Evolutionary conservation across 1,284 basidiomycete genomes (phyloP).

Genomic region (Cryptococcus hybrid): DNA sequence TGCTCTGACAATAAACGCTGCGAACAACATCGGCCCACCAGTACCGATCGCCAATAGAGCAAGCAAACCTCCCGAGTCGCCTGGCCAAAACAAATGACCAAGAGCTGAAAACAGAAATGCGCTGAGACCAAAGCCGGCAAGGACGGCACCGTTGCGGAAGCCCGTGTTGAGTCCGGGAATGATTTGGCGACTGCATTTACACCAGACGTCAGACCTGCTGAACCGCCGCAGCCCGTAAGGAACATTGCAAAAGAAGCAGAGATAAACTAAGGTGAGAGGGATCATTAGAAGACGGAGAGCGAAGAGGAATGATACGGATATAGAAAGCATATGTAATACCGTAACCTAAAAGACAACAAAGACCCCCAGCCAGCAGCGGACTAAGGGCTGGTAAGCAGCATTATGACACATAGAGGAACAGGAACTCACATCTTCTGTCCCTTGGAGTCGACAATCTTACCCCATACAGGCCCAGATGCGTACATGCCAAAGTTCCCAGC

Average conservation of each 20-base stretch:
- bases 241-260: conserved; percentile 41
- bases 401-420: not conserved
- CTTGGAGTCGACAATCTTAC: conserved; percentile 62
- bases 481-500: conserved; percentile 49
- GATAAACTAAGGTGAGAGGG: conserved; percentile 22
- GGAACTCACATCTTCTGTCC: conserved; percentile 59
- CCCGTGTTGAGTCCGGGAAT: conserved; percentile 54
- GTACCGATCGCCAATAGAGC: conserved; percentile 69
- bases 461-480: conserved; percentile 54
- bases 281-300: conserved; percentile 7
- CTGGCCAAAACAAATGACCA: conserved; percentile 64
- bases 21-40: conserved; percentile 64
- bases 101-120: conserved; percentile 74
- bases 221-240: conserved; percentile 44
- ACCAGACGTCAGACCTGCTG: conserved; percentile 41
- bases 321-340: conserved; percentile 64
- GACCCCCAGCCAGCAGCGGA: conserved; percentile 44
- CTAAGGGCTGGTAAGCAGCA: conserved; percentile 9
- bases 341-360: conserved; percentile 65
- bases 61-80: conserved; percentile 67
- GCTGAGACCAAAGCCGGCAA: conserved; percentile 77
- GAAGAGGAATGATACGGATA: conserved; percentile 45
- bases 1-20: conserved; percentile 61
- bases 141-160: conserved; percentile 66
- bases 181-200: conserved; percentile 50